These are phyloP conservation scores for Peniophora sp. DNA, from an alignment of 1,284 basidiomycete species.

Conservation along the genomic window DNA sequence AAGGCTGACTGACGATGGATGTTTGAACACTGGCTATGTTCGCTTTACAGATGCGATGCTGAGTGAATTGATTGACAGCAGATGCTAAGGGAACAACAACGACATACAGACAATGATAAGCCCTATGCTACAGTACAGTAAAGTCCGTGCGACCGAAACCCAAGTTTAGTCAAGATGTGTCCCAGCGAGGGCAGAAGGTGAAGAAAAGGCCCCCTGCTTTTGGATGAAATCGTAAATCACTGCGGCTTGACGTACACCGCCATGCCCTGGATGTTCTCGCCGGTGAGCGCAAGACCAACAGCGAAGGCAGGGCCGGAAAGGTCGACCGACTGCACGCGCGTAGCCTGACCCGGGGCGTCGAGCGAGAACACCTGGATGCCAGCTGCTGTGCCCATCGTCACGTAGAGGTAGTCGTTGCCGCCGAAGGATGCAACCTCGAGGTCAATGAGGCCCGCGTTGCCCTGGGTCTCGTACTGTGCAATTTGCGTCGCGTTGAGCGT, in stretches of 20 bases:
- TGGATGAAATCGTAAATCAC: neutral
- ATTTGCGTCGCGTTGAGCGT: conserved; percentile 8
- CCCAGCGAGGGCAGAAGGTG: too few species aligned
- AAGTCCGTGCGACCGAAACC: too few species aligned
- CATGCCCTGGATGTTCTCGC: conserved; percentile 35
- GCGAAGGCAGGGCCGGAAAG: conserved; percentile 28
- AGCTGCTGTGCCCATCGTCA: conserved; percentile 32
- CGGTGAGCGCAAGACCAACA: conserved; percentile 30
- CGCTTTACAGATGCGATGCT: too few species aligned
- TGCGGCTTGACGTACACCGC: conserved; percentile 24
- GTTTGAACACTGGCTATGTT: too few species aligned
- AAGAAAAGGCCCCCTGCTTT: too few species aligned
- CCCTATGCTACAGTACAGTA: too few species aligned
- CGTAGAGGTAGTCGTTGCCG: conserved; percentile 38
- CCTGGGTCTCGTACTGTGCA: conserved; percentile 34
- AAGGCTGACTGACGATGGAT: too few species aligned
- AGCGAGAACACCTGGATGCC: conserved; percentile 33
- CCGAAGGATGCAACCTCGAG: conserved; percentile 34
- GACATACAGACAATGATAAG: too few species aligned
- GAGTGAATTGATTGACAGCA: too few species aligned
- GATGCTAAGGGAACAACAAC: too few species aligned
- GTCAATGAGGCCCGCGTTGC: conserved; percentile 36
- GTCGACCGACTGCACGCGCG: conserved; percentile 30
- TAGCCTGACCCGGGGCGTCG: conserved; percentile 29
- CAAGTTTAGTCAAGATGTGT: too few species aligned